Evolutionary conservation across 2,329 filamentous ascomycete genomes (phyloP), one percentile per base, ranked within the genome.

Genomic region (Colletotrichum sp.): DNA sequence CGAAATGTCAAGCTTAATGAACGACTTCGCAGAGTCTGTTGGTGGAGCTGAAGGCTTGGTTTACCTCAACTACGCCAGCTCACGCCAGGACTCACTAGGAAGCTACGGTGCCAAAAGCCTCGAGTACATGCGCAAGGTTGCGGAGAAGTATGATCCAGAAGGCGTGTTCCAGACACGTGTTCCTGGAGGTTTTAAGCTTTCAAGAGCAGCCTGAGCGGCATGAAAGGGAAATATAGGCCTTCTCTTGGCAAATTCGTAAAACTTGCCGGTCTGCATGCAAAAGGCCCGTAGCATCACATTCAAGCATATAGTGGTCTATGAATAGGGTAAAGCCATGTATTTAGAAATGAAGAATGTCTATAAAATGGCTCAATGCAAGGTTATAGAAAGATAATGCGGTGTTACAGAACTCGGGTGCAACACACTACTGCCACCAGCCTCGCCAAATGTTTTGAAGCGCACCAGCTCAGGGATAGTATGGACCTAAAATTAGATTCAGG

Each of bases 11-110:
- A 77, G 76, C 12, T 64, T 77, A 18, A 52, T 79, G 34, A 78
- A 80, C 49, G 78, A 79, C 9, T 63, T 76, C 12, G 79, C 80
- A 7, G 80, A 78, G 55, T 77, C 77, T 5, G 63, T 79, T 28
- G 76, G 72, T 6, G 78, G 77, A 3, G 77, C 79, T 39, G 78
- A 83, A 64, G 77, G 78, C 12, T 83, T 82, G 69, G 68, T 80
- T 4, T 85, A 84, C 76, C 77, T 84, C 44, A 83, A 83, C 71
- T 84, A 84, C 66, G 82, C 83, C n/a, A 79, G 78, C 24, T 69
- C 73, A 15, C 78, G 76, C 10, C 81, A 84, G 69, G 79, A 82
- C 34, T 79, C 81, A 1, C 77, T 84, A 12, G 75, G 71, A 3
- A 82, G 78, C 30, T 84, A 84, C 21, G 82, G 83, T 1, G 63